Conservation (phyloP, 306 rosid genomes). For the Vigna nakashimae region DNA sequence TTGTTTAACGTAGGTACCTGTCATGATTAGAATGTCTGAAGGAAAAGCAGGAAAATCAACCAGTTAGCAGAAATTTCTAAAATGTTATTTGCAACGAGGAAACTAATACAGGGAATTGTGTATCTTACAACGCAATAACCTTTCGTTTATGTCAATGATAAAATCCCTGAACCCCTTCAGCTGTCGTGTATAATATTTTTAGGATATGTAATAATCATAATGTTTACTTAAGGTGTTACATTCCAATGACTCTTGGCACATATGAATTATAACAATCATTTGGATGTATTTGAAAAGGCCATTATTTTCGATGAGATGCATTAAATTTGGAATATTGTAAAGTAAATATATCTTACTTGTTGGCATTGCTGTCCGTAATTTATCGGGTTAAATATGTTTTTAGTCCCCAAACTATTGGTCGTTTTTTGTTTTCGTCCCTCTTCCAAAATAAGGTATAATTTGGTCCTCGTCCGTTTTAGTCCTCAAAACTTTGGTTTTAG, state of each 20-base stretch:
- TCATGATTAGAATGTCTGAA: background rate
- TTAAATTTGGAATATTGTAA: background rate
- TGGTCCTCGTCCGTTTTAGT: no score
- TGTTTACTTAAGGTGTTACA: background rate
- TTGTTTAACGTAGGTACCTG: background rate
- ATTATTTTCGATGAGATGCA: background rate
- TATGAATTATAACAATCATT: background rate
- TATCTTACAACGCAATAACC: background rate
- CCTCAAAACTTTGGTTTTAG: no score
- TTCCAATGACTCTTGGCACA: conserved; percentile 12
- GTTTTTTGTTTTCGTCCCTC: no score
- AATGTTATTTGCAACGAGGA: background rate
- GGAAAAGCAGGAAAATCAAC: background rate
- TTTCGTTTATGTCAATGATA: conserved; percentile 31
- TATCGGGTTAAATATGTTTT: no score
- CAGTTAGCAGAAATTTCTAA: background rate
- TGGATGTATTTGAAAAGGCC: conserved; percentile 4
- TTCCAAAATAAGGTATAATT: no score
- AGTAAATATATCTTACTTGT: background rate
- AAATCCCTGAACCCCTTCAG: background rate
- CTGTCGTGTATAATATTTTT: conserved; percentile 8
- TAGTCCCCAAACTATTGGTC: no score
- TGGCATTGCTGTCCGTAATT: no score
- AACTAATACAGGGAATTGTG: conserved; percentile 1
- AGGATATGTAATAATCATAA: conserved; percentile 15